A percentile compares a stretch with the other conserved stretches of the same genome.
phyloP scores from a whole-genome alignment of 345 rosid genomes.

The Draba incana region DNA sequence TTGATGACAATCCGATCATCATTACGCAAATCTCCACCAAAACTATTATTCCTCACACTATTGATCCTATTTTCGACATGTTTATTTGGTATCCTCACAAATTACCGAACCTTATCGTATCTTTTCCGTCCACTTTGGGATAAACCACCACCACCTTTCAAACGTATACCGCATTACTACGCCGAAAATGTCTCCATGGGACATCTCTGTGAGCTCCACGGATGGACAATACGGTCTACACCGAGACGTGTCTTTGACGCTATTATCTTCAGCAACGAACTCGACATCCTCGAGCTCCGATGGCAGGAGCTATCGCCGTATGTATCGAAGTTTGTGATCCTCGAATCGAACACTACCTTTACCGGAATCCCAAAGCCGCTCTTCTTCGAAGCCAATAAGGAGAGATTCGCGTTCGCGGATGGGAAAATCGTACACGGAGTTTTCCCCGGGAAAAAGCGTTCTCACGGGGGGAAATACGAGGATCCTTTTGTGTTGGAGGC shows the following conservation, averaged over 20 bases:
- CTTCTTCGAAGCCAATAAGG: conserved; percentile 55
- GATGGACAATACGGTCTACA: conserved; percentile 66
- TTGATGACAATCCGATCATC: conserved; percentile 54
- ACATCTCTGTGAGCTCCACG: conserved; percentile 80
- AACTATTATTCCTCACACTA: conserved; percentile 40
- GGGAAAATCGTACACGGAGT: conserved; percentile 67
- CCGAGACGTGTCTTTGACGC: conserved; percentile 76
- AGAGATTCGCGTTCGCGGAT: conserved; percentile 60
- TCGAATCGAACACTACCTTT: conserved; percentile 88
- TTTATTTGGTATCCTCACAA: conserved; percentile 51
- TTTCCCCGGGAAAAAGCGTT: conserved; percentile 55
- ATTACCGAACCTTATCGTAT: conserved; percentile 56
- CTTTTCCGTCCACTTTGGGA: conserved; percentile 92
- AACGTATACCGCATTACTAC: conserved; percentile 76
- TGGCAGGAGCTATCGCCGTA: conserved; percentile 78
- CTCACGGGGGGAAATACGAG: conserved; percentile 38
- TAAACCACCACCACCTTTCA: conserved; percentile 73
- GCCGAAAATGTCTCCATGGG: conserved; percentile 90
- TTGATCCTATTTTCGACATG: conserved; percentile 56
- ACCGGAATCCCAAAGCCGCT: conserved; percentile 88
- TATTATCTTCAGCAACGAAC: conserved; percentile 87
- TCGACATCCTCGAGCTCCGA: conserved; percentile 81
- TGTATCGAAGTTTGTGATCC: conserved; percentile 69
- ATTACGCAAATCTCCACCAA: conserved; percentile 49
- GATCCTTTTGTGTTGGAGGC: conserved; percentile 75